Percentiles rank a stretch among this genome's conserved stretches.
phyloP scores from a whole-genome alignment of 176 grass and related monocot species.

The Oryza australiensis region DNA sequence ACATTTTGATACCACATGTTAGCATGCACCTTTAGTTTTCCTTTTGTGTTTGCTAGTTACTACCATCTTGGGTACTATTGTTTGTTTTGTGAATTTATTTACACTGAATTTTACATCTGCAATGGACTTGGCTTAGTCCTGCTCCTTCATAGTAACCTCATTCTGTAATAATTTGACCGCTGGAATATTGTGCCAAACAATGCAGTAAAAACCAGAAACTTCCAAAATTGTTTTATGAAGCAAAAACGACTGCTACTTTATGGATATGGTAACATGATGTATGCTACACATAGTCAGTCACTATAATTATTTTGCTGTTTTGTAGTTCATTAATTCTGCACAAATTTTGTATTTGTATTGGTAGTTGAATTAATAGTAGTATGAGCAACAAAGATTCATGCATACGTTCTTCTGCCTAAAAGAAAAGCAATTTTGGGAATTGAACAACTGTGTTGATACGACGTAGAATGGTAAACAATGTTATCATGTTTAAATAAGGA shows the following conservation, averaged over 20 bases:
- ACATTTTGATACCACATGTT: background rate
- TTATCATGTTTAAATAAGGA: background rate
- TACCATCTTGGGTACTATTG: background rate
- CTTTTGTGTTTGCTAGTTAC: background rate
- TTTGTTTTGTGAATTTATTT: constrained; percentile 14
- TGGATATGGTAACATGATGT: background rate
- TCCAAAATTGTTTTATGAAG: background rate
- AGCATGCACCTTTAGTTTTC: background rate
- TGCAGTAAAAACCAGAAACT: background rate
- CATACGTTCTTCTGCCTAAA: background rate
- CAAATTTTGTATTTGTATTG: background rate
- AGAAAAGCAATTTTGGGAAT: background rate
- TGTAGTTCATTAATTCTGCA: background rate
- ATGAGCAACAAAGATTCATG: background rate
- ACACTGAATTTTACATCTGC: background rate
- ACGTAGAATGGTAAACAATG: background rate
- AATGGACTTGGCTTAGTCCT: background rate
- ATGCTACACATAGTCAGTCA: background rate
- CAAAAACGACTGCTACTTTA: background rate
- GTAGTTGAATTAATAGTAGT: background rate
- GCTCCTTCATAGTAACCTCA: background rate
- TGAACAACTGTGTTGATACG: background rate
- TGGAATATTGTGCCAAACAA: background rate
- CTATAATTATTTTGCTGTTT: background rate
- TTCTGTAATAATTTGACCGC: background rate